Percentiles rank a stretch among this genome's conserved stretches.
phyloP scores from a whole-genome alignment of 2,329 filamentous ascomycete genomes.

The Aureobasidium sp. region DNA sequence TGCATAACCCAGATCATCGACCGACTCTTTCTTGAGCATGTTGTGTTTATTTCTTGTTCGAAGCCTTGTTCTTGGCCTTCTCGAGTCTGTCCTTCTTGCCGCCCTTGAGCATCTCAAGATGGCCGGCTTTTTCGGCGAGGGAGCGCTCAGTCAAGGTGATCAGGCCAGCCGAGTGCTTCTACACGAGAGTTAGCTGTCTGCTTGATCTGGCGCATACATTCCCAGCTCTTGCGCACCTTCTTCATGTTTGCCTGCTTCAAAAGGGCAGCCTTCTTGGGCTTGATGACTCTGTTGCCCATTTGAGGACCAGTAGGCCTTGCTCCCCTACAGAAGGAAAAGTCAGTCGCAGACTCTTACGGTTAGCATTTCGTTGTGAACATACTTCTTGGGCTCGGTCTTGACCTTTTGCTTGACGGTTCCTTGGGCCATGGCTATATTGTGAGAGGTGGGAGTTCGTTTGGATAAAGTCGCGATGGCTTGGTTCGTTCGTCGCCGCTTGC shows the following conservation, averaged over 20 bases:
- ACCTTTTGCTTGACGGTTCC: slow-evolving; percentile 16
- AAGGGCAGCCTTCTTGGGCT: slow-evolving; percentile 57
- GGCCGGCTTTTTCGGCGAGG: slow-evolving; percentile 60
- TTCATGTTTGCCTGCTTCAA: slow-evolving; percentile 56
- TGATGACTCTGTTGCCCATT: slow-evolving; percentile 53
- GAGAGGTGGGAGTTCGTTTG: not conserved
- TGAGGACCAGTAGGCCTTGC: slow-evolving; percentile 21
- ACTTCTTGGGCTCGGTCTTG: slow-evolving; percentile 17
- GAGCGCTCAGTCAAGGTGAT: slow-evolving; percentile 60
- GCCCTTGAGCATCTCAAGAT: slow-evolving; percentile 60
- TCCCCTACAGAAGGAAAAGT: not conserved
- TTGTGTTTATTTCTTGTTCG: slow-evolving; percentile 1
- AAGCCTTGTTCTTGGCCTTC: slow-evolving; percentile 8
- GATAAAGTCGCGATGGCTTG: slow-evolving; percentile 3
- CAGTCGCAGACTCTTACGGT: not conserved
- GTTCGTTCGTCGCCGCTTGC: not conserved
- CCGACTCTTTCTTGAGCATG: not conserved
- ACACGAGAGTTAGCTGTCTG: not conserved
- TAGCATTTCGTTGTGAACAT: not conserved
- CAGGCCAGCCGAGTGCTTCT: slow-evolving; percentile 57
- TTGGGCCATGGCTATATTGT: slow-evolving; percentile 18
- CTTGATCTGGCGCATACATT: not conserved
- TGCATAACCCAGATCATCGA: not conserved
- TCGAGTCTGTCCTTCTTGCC: slow-evolving; percentile 52
- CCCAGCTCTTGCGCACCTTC: slow-evolving; percentile 40